Base-by-base conservation (phyloP, 2,329 filamentous ascomycete genomes). In the Calonectria hawksworthii region DNA sequence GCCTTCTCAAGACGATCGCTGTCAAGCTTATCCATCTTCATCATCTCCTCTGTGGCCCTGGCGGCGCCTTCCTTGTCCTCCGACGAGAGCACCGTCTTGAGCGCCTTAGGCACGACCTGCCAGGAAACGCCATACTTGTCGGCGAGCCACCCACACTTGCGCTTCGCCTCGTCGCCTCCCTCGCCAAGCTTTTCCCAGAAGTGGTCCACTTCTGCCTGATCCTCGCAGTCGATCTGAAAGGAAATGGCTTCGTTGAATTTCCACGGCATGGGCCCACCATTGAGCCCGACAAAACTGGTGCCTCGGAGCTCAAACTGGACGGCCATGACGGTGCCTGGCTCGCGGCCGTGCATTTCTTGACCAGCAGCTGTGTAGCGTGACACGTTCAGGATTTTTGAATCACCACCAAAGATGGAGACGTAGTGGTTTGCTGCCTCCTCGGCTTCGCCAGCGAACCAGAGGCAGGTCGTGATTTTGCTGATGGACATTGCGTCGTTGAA, bases 161-260 rank as follows among this genome's bases (percentile, higher is more conserved):
- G 82, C 69, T 81, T 83, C 10, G 79, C 74, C 74, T 79, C 78
- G 64, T 87, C 84, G 2, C 85, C 86, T 4, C 85, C 87, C 64
- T 86, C 84, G 11, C 81, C 74, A 32, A 89, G 82, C 80, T 83
- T 86, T 16, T 82, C 83, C 86, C 86, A 89, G 78, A 86, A 89
- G 75, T 87, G 83, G 73, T 89, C 87, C 28, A 89, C 82, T 77
- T 89, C 87, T 0, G 79, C 85, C 80, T 89, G 88, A 78, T 85
- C 81, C 54, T 85, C 83, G 82, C 87, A 88, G 63, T 84, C 81
- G 78, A 89, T 82, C 79, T 86, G 84, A 79, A 89, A 85, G 1
- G 86, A 87, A 26, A 88, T 78, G 44, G 87, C 86, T 38, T 84
- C 83, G 76, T 73, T 86, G 78, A 86, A 85, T 28, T 83, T 83